A percentile compares a stretch with the other conserved stretches of the same genome.
Conservation (phyloP, 331 rosid genomes). For the Rosa hybrid region DNA sequence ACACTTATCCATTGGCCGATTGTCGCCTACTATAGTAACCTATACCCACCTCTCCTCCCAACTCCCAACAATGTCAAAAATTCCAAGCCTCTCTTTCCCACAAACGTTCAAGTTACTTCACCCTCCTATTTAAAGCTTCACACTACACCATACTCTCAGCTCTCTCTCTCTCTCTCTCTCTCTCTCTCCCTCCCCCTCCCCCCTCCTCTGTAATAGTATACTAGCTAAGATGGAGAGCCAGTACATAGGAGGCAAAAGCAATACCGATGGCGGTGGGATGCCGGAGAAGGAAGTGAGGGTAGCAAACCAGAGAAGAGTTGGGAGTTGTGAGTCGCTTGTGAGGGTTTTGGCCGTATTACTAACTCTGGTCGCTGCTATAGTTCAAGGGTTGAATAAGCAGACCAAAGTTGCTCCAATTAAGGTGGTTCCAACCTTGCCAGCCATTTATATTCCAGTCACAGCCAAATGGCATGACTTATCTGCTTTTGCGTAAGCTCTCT, state of each 20-base stretch:
- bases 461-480: conserved; percentile 76
- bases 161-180: no score
- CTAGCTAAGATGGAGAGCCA: conserved; percentile 24
- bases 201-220: no score
- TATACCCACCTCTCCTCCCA: not conserved
- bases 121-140: not conserved
- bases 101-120: not conserved
- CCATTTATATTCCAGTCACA: conserved; percentile 42
- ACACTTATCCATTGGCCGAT: not conserved
- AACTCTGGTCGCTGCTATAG: conserved; percentile 50
- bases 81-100: not conserved
- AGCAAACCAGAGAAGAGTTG: conserved; percentile 18
- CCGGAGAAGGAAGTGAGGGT: conserved; percentile 25
- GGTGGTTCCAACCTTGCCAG: conserved; percentile 39
- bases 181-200: not conserved
- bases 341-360: conserved; percentile 56
- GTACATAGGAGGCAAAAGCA: conserved; percentile 11
- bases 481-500: conserved; percentile 54
- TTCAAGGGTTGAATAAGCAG: conserved; percentile 49
- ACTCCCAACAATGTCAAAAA: not conserved
- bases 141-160: not conserved
- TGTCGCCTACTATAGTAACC: not conserved
- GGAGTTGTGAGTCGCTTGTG: conserved; percentile 33
- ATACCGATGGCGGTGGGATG: not conserved
- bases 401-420: conserved; percentile 43